phyloP scores from a whole-genome alignment of 2,329 filamentous ascomycete genomes.

The Helminthosporium solani region DNA sequence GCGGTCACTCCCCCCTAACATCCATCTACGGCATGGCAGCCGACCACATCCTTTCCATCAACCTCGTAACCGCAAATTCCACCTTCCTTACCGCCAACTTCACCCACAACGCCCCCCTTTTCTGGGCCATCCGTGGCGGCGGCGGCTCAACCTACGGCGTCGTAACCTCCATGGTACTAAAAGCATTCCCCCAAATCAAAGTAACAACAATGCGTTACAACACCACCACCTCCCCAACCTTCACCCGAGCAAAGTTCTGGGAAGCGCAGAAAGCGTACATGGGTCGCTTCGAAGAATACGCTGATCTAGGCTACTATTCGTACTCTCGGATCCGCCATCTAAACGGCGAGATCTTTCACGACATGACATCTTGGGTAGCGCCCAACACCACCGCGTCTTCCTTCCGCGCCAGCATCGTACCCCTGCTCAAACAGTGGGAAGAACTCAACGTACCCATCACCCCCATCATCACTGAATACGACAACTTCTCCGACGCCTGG shows the following conservation, averaged over 20 bases:
- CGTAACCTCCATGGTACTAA: constrained; percentile 17
- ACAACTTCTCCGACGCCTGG: constrained; percentile 13
- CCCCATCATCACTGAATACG: constrained; percentile 18
- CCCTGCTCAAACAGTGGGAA: constrained; percentile 6
- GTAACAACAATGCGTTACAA: constrained; percentile 18
- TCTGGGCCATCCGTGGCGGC: constrained; percentile 27
- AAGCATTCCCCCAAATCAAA: constrained; percentile 15
- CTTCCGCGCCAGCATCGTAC: constrained; percentile 6
- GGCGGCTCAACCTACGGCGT: constrained; percentile 19
- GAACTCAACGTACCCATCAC: constrained; percentile 15
- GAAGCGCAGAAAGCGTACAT: constrained; percentile 8
- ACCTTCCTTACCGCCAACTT: constrained; percentile 18
- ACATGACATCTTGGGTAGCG: constrained; percentile 7
- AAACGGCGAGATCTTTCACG: constrained; percentile 7
- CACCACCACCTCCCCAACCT: constrained; percentile 15
- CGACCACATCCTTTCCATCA: constrained; percentile 27
- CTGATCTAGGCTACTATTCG: constrained; percentile 9
- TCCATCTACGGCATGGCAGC: constrained; percentile 23
- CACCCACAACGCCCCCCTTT: constrained; percentile 17
- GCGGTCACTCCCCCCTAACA: constrained; percentile 21
- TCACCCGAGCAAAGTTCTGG: constrained; percentile 18
- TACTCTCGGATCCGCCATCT: constrained; percentile 10
- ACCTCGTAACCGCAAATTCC: constrained; percentile 28
- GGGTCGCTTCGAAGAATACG: constrained; percentile 6
- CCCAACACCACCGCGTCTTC: constrained; percentile 6